Percentiles rank a stretch among this genome's conserved stretches.
Conservation (phyloP, 2,329 filamentous ascomycete species). For the Pestalotiopsis sp. region DNA sequence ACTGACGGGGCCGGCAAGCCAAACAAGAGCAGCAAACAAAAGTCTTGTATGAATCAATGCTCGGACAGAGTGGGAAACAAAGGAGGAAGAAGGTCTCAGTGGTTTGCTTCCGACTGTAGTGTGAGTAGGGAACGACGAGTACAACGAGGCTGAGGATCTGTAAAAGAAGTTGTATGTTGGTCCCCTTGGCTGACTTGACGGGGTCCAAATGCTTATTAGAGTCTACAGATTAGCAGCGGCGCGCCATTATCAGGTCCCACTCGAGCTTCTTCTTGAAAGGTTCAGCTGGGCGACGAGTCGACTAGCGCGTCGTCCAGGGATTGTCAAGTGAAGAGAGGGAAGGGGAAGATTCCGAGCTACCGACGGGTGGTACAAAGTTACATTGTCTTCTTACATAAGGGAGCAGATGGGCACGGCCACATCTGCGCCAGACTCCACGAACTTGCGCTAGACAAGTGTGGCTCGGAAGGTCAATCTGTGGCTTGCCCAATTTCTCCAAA, state of each 20-base stretch:
- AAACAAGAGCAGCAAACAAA: background rate
- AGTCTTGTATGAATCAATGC: background rate
- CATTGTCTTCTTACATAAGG: background rate
- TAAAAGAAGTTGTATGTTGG: no score
- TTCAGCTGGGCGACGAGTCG: background rate
- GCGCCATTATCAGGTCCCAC: background rate
- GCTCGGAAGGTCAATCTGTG: background rate
- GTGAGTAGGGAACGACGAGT: no score
- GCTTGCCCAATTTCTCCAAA: background rate
- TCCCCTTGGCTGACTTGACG: background rate
- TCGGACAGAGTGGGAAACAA: background rate
- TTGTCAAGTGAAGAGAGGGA: background rate
- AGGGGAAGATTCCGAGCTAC: background rate
- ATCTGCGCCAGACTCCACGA: background rate
- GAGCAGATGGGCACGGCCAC: background rate
- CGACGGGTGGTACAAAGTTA: background rate
- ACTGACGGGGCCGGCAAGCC: no score
- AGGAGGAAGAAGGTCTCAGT: background rate
- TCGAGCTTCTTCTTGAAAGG: background rate
- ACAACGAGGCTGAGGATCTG: no score
- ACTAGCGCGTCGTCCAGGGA: slow-evolving; percentile 1
- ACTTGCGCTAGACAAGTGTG: background rate
- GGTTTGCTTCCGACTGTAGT: no score
- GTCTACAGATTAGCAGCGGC: background rate
- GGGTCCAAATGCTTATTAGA: background rate